Percentiles rank a stretch among this genome's conserved stretches.
These are phyloP conservation scores for Chlorella ohadii DNA, from an alignment of 139 green algal species.

Conservation along the genomic window DNA sequence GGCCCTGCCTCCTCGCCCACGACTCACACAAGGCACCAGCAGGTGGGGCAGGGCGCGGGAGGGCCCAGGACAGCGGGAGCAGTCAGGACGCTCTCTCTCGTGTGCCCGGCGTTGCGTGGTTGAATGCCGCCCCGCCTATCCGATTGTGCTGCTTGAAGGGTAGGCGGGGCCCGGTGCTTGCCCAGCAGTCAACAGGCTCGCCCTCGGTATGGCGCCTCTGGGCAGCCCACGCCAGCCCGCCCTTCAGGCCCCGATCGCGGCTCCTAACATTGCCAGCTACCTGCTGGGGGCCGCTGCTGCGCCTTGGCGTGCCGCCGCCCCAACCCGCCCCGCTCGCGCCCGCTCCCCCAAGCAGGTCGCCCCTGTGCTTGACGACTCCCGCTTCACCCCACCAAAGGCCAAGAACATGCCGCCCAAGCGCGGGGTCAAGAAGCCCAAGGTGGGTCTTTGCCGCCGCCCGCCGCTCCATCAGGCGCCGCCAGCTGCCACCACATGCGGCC, in stretches of 20 bases:
- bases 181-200: too few species aligned
- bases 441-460: not conserved
- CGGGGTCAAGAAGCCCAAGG: not conserved
- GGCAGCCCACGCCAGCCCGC: not conserved
- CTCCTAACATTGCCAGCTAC: not conserved
- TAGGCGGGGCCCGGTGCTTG: too few species aligned
- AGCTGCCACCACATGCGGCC: not conserved
- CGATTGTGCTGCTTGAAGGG: too few species aligned
- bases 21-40: too few species aligned
- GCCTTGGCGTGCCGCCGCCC: too few species aligned
- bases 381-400: not conserved
- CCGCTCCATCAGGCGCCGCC: not conserved
- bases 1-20: too few species aligned
- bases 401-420: not conserved
- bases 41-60: too few species aligned
- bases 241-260: not conserved
- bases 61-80: too few species aligned
- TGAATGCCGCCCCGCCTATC: too few species aligned
- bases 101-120: too few species aligned
- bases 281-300: not conserved
- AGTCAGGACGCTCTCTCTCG: too few species aligned
- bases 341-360: not conserved
- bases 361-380: not conserved
- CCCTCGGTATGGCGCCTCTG: too few species aligned
- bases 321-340: not conserved